These are phyloP conservation scores for Anastatica hierochuntica DNA, from an alignment of 345 rosid species.

Conservation along the genomic window DNA sequence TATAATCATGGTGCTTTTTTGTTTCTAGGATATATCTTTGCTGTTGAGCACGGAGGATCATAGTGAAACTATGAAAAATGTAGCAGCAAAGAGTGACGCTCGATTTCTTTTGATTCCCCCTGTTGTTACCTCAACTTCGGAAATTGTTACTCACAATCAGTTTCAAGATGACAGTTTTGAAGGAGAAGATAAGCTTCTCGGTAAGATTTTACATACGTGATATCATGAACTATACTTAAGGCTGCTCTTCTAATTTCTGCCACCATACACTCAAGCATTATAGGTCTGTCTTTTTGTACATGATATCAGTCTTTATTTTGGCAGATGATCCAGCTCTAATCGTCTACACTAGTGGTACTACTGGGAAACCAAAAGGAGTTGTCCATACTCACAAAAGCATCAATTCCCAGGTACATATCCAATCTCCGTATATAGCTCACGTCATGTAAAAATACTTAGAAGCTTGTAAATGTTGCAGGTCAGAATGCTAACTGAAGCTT, in stretches of 20 bases:
- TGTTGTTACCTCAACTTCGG: slow-evolving; percentile 31
- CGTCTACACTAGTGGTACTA: slow-evolving; percentile 94
- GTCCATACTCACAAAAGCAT: slow-evolving; percentile 88
- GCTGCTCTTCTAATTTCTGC: no score
- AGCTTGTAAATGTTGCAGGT: slow-evolving; percentile 41
- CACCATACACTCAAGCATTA: background rate
- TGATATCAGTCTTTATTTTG: background rate
- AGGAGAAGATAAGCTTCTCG: slow-evolving; percentile 28
- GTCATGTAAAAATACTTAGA: background rate
- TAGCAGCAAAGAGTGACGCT: slow-evolving; percentile 61
- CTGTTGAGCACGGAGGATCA: slow-evolving; percentile 76
- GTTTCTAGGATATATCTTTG: slow-evolving; percentile 58
- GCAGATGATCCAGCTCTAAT: slow-evolving; percentile 83
- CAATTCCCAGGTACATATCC: slow-evolving; percentile 55
- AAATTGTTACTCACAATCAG: slow-evolving; percentile 22
- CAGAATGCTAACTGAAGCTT: slow-evolving; percentile 67
- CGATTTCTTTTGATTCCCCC: slow-evolving; percentile 60
- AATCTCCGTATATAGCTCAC: background rate
- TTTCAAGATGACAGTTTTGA: slow-evolving; percentile 30
- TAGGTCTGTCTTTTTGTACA: background rate
- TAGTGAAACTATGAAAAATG: slow-evolving; percentile 47
- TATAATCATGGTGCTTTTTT: background rate
- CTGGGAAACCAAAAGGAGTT: slow-evolving; percentile 97
- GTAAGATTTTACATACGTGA: background rate
- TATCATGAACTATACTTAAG: slow-evolving; percentile 12